Conservation (phyloP, 1,139 yeast genomes). For the Pichia sp. region DNA sequence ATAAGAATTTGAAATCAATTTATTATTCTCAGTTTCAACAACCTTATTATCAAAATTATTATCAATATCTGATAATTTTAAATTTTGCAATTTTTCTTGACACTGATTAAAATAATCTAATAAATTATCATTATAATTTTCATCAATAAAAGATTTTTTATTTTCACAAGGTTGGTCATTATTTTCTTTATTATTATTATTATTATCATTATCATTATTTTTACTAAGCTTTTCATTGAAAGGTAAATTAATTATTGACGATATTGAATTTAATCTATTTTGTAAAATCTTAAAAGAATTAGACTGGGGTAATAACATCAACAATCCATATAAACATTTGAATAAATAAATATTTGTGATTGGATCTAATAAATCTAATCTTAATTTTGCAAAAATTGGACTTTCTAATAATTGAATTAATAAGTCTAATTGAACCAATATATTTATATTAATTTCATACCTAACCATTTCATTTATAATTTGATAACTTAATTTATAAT, state of each 20-base stretch:
- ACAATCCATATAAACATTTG: constrained; percentile 83
- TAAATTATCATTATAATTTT: constrained; percentile 36
- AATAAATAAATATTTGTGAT: constrained; percentile 74
- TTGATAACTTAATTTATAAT: constrained; percentile 80
- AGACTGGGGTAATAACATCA: constrained; percentile 94
- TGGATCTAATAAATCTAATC: constrained; percentile 85
- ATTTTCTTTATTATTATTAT: constrained; percentile 10
- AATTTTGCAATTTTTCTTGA: constrained; percentile 50
- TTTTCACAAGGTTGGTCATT: too few relatives aligned
- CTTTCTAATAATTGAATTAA: constrained; percentile 59
- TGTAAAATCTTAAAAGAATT: constrained; percentile 81
- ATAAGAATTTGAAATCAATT: too few relatives aligned
- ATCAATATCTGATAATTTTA: constrained; percentile 6
- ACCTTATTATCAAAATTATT: background rate
- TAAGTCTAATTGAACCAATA: constrained; percentile 48
- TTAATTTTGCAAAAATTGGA: constrained; percentile 82
- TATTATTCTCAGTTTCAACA: background rate
- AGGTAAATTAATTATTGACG: constrained; percentile 28
- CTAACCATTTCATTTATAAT: constrained; percentile 62
- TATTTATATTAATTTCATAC: constrained; percentile 46
- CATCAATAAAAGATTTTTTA: background rate
- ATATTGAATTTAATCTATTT: constrained; percentile 62
- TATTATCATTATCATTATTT: background rate
- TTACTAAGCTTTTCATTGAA: too few relatives aligned
- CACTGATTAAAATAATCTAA: constrained; percentile 55